These are phyloP conservation scores for Pyricularia pennisetigena DNA, from an alignment of 2,329 filamentous ascomycete genomes.

Conservation along the genomic window DNA sequence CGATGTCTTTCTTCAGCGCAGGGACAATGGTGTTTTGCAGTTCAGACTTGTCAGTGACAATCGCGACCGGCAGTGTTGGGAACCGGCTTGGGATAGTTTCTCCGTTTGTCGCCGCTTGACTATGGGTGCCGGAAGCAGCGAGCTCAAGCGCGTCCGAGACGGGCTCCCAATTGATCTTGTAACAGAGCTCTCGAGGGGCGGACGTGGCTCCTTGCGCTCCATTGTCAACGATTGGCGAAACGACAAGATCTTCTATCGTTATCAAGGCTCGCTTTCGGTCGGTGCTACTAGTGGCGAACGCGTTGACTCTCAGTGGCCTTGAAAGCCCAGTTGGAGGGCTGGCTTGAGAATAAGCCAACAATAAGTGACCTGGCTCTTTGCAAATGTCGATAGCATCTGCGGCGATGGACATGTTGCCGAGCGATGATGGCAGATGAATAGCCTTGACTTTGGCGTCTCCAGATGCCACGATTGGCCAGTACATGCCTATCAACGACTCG, in stretches of 20 bases:
- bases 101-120: slow-evolving; percentile 1
- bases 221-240: slow-evolving; percentile 30
- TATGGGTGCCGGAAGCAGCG: slow-evolving; percentile 6
- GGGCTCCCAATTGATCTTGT: slow-evolving; percentile 35
- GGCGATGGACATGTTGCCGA: slow-evolving; percentile 27
- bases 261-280: slow-evolving; percentile 20
- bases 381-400: slow-evolving; percentile 15
- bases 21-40: slow-evolving; percentile 22
- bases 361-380: slow-evolving; percentile 17
- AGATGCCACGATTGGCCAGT: slow-evolving; percentile 26
- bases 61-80: slow-evolving; percentile 22
- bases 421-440: slow-evolving; percentile 32
- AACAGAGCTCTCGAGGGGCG: slow-evolving; percentile 30
- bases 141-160: slow-evolving; percentile 16
- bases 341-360: slow-evolving; percentile 26
- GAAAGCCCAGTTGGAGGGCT: slow-evolving; percentile 17
- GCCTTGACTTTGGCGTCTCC: slow-evolving; percentile 19
- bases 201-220: slow-evolving; percentile 15
- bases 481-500: slow-evolving; percentile 29
- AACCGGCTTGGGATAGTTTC: slow-evolving; percentile 8
- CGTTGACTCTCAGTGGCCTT: slow-evolving; percentile 23
- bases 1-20: slow-evolving; percentile 21
- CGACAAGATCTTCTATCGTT: slow-evolving; percentile 22
- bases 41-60: slow-evolving; percentile 24
- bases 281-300: slow-evolving; percentile 22